Evolutionary conservation across 2,329 filamentous ascomycete species (phyloP).

Genomic region (Aspergillus texensis): DNA sequence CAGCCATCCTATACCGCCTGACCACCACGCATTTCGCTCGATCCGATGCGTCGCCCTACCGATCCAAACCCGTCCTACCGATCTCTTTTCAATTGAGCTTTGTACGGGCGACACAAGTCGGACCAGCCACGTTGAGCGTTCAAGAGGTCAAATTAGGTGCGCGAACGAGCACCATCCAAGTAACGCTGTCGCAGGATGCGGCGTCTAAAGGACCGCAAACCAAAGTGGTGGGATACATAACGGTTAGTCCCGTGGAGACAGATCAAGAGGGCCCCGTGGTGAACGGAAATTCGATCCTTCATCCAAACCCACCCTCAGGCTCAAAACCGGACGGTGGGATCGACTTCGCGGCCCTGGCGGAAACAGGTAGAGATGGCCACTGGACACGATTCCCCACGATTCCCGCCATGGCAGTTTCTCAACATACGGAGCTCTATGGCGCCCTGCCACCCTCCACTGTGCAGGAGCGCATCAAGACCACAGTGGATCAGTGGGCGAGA

Average conservation of each 20-base stretch:
- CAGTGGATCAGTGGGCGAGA: slow-evolving; percentile 2
- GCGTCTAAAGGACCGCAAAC: not conserved
- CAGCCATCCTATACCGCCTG: slow-evolving; percentile 3
- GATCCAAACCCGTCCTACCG: not conserved
- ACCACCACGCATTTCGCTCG: not conserved
- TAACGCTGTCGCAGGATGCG: slow-evolving; percentile 1
- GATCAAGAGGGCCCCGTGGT: not conserved
- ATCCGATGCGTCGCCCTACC: not conserved
- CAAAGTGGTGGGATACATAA: slow-evolving; percentile 2
- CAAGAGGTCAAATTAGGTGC: slow-evolving; percentile 6
- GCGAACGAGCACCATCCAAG: not conserved
- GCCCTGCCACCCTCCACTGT: not conserved
- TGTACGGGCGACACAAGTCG: slow-evolving; percentile 4
- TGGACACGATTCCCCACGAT: not conserved
- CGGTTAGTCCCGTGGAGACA: not conserved
- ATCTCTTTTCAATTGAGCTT: slow-evolving; percentile 5
- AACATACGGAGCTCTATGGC: not conserved
- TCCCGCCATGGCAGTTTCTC: not conserved
- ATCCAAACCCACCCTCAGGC: not conserved
- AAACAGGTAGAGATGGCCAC: not conserved
- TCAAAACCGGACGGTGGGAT: not conserved
- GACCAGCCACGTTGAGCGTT: not conserved
- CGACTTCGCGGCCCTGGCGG: not conserved
- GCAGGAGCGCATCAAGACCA: slow-evolving; percentile 2
- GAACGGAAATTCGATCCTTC: not conserved